Percentiles rank a stretch among this genome's conserved stretches.
These are phyloP conservation scores for Geotrichum aggregatum DNA, from an alignment of 1,139 yeast species.

Conservation along the genomic window DNA sequence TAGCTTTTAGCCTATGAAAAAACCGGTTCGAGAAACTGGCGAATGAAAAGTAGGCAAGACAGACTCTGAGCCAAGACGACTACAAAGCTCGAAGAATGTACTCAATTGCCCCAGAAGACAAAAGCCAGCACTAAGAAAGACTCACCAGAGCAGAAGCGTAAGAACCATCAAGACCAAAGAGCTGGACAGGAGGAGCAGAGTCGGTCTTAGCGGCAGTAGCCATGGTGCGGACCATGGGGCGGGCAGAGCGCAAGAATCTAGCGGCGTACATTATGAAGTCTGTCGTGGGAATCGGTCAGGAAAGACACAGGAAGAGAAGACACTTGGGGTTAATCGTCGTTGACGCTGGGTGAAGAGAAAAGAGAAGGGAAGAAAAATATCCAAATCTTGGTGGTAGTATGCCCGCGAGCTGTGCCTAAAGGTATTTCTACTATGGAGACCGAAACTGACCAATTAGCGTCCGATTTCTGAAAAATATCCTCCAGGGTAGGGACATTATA, in stretches of 20 bases:
- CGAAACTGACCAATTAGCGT: slow-evolving; percentile 6
- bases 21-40: no score
- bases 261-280: slow-evolving; percentile 20
- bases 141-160: slow-evolving; percentile 79
- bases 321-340: slow-evolving; percentile 6
- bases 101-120: neutral
- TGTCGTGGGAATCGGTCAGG: no score
- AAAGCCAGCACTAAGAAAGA: slow-evolving; percentile 4
- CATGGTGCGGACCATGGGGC: slow-evolving; percentile 34
- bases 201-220: slow-evolving; percentile 51
- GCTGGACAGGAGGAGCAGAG: slow-evolving; percentile 84
- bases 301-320: neutral
- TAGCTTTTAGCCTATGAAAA: no score
- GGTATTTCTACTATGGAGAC: neutral
- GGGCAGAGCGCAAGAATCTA: slow-evolving; percentile 22
- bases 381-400: neutral
- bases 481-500: neutral
- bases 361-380: neutral
- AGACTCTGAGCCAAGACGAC: neutral
- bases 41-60: slow-evolving; percentile 12
- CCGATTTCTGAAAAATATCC: neutral
- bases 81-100: neutral
- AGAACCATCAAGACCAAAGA: slow-evolving; percentile 94
- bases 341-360: slow-evolving; percentile 7
- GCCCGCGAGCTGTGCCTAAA: neutral